Percentiles rank a stretch among this genome's conserved stretches.
Conservation (phyloP, 164 flowering plant genomes). For the Tetrastigma voinierianum region DNA sequence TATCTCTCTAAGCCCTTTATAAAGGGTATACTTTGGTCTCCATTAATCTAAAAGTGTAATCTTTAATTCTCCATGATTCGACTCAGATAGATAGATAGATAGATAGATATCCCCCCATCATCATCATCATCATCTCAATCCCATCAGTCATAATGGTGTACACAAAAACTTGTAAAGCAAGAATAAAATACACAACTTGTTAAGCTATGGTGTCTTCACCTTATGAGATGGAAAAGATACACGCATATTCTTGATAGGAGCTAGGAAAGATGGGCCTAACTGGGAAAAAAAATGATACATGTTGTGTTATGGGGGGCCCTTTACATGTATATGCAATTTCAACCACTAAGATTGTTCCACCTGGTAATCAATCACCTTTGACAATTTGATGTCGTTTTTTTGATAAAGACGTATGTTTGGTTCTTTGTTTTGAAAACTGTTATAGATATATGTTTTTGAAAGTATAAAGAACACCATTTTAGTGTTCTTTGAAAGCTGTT, state of each 20-base stretch:
- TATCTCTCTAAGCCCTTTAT: constrained; percentile 12
- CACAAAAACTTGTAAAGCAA: no score
- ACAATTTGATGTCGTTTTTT: no score
- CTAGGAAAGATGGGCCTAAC: no score
- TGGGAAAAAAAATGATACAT: no score
- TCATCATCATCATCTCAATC: no score
- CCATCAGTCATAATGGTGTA: neutral
- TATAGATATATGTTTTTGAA: no score
- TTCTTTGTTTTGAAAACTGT: no score
- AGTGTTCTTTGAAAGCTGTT: no score
- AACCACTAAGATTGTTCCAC: neutral
- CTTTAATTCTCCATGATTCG: constrained; percentile 13
- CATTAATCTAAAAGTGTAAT: constrained; percentile 22
- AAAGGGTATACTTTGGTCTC: constrained; percentile 16
- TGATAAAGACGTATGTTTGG: no score
- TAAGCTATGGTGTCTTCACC: neutral
- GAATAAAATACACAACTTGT: neutral
- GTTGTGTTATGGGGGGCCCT: neutral
- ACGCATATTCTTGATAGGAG: constrained; percentile 17
- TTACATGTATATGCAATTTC: neutral
- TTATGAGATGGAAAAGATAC: neutral
- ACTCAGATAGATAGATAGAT: constrained; percentile 14
- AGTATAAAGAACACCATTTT: no score
- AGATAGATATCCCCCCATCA: constrained; percentile 13
- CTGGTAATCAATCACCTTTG: no score